Evolutionary conservation across 495 filamentous ascomycete genomes (phyloP), one percentile per base, ranked within the genome.

Genomic region (Tuber brumale): DNA sequence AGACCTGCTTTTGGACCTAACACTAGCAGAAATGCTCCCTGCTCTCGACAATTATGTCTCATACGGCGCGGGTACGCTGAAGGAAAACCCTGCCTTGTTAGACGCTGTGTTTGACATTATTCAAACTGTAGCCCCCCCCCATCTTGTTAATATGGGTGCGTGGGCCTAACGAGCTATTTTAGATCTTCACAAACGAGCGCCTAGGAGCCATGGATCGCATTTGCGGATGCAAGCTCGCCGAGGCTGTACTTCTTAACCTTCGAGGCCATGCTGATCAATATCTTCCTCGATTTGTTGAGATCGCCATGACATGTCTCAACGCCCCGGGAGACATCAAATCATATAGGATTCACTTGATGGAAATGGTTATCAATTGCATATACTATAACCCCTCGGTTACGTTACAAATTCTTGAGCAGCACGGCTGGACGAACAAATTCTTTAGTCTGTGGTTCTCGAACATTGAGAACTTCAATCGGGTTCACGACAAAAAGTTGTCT

Each of bases 381-480:
- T 97, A 98, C 87, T 98, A 98, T 86, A 97, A 97, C 85, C 93
- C 95, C 3, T 83, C 88, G 48, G 75, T 81, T 27, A 76, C 76
- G 39, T 87, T 99, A 43, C 93, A 93, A 72, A 88, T 96, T 31
- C 87, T 99, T 57, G 95, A 99, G 84, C 84, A 87, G n/a, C 93
- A 95, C 74, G 91, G 89, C 74, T 97, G 93, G 94, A 99, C 95
- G n/a, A 98, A 98, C 85, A 97, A 96, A 85, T 98, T 99, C 85
- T 99, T 99, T 88, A 95, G 91, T 84, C 86, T 94, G 45, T 99
- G 95, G 95, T 99, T 99, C 85, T 91, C 92, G 44, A 97, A 90
- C 84, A 99, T 99, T 85, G 93, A 97, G 76, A 91, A 89, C 84
- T 97, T 99, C 86, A 91, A 90, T 73, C 88, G 95, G 23, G 95